Evolutionary conservation across 495 filamentous ascomycete genomes (phyloP).

Genomic region (Xylaria nigripes): DNA sequence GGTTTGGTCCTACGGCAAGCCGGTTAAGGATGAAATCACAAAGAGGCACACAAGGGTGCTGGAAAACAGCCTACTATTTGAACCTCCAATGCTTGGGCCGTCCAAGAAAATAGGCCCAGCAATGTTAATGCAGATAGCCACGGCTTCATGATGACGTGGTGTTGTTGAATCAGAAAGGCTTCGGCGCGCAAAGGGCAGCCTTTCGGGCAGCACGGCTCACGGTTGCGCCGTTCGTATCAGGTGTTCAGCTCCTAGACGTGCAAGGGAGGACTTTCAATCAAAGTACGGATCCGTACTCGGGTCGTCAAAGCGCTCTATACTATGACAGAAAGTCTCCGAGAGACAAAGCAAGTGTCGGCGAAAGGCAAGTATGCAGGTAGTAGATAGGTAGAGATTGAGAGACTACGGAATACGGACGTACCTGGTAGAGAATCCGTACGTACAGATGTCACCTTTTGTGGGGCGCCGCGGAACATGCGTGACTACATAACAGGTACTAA

Average conservation of each 20-base stretch:
- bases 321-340: neutral
- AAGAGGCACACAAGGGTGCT: neutral
- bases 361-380: no score
- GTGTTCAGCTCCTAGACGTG: neutral
- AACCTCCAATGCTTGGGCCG: slow-evolving; percentile 57
- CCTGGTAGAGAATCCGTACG: no score
- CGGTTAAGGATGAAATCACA: neutral
- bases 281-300: neutral
- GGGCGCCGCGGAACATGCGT: no score
- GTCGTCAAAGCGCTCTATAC: neutral
- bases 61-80: slow-evolving; percentile 33
- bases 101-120: slow-evolving; percentile 46
- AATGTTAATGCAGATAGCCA: slow-evolving; percentile 30
- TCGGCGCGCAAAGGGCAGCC: slow-evolving; percentile 23
- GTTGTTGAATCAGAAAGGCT: slow-evolving; percentile 8
- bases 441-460: no score
- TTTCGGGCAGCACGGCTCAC: slow-evolving; percentile 10
- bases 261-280: neutral
- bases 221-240: slow-evolving; percentile 2
- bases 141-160: slow-evolving; percentile 31
- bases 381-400: no score
- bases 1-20: slow-evolving; percentile 53
- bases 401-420: no score
- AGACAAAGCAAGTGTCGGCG: no score
- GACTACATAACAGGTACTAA: no score